Evolutionary conservation across 1,284 basidiomycete genomes (phyloP).

Genomic region (Lentinula novae-zelandiae): DNA sequence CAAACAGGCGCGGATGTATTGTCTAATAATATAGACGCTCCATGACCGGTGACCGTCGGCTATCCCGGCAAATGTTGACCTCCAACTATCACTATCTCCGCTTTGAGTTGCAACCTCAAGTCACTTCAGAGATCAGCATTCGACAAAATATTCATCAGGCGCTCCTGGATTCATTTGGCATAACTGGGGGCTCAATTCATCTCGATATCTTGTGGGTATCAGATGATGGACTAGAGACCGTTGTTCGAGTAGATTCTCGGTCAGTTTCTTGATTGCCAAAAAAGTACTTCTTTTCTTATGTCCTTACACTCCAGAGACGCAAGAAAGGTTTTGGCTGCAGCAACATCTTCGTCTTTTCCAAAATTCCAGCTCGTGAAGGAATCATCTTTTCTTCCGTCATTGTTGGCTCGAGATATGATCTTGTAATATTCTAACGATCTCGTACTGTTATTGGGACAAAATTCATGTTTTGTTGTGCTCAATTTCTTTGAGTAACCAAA

Average conservation of each 20-base stretch:
- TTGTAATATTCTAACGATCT: neutral
- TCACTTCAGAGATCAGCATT: constrained; percentile 2
- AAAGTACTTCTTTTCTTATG: neutral
- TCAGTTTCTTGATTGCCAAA: neutral
- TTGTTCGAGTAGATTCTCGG: constrained; percentile 9
- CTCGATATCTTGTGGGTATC: constrained; percentile 12
- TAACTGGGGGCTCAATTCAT: constrained; percentile 6
- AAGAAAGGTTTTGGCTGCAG: constrained; percentile 8
- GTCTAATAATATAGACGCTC: neutral
- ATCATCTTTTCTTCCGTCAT: constrained; percentile 7
- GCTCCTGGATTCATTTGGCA: constrained; percentile 9
- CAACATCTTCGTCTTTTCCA: neutral
- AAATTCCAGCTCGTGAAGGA: constrained; percentile 9
- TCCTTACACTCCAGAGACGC: neutral
- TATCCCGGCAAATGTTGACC: neutral
- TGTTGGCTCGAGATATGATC: neutral
- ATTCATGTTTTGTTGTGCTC: no score
- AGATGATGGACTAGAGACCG: constrained; percentile 3
- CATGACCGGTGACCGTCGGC: neutral
- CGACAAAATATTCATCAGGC: constrained; percentile 9
- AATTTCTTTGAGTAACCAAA: no score
- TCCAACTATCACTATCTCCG: constrained; percentile 7
- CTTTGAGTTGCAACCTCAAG: constrained; percentile 2
- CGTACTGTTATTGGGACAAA: no score
- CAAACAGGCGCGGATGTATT: neutral